Conservation (phyloP, 2,329 filamentous ascomycete genomes). For the Fusarium aywerte region DNA sequence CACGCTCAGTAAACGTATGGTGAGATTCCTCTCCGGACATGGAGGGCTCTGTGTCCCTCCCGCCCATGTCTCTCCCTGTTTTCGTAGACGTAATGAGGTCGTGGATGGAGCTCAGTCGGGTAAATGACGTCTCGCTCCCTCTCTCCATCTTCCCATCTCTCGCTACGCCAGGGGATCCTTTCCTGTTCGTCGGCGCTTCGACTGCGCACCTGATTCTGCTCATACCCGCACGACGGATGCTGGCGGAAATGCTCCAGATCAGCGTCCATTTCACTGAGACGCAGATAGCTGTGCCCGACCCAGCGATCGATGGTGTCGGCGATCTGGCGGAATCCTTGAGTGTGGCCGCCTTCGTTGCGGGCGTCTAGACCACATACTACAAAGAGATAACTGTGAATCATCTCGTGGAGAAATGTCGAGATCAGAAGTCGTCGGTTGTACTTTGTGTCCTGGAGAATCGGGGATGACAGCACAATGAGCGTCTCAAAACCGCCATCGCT, state of each 20-base stretch:
- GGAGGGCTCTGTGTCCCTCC: constrained; percentile 49
- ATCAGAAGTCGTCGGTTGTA: constrained; percentile 72
- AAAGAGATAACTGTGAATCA: constrained; percentile 75
- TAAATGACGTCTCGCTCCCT: constrained; percentile 27
- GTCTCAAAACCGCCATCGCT: constrained; percentile 67
- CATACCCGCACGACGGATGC: constrained; percentile 33
- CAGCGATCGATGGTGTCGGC: constrained; percentile 70
- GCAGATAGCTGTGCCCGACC: constrained; percentile 66
- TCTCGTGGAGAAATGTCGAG: constrained; percentile 72
- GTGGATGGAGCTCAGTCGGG: constrained; percentile 34
- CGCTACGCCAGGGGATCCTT: constrained; percentile 29
- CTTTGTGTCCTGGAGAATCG: constrained; percentile 64
- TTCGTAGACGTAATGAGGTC: constrained; percentile 33
- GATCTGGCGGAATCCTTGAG: constrained; percentile 67
- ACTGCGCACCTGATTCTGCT: constrained; percentile 39
- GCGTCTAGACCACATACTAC: constrained; percentile 69
- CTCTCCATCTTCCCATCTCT: constrained; percentile 35
- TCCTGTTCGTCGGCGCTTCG: constrained; percentile 31
- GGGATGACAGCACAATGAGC: constrained; percentile 68
- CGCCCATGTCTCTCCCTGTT: constrained; percentile 52
- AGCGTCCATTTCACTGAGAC: constrained; percentile 69
- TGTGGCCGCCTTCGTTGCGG: constrained; percentile 67
- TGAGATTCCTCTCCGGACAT: constrained; percentile 40
- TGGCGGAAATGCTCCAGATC: constrained; percentile 66
- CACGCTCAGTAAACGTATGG: constrained; percentile 49